phyloP scores from a whole-genome alignment of 208 protist genomes.

The Acanthamoeba sp. region DNA sequence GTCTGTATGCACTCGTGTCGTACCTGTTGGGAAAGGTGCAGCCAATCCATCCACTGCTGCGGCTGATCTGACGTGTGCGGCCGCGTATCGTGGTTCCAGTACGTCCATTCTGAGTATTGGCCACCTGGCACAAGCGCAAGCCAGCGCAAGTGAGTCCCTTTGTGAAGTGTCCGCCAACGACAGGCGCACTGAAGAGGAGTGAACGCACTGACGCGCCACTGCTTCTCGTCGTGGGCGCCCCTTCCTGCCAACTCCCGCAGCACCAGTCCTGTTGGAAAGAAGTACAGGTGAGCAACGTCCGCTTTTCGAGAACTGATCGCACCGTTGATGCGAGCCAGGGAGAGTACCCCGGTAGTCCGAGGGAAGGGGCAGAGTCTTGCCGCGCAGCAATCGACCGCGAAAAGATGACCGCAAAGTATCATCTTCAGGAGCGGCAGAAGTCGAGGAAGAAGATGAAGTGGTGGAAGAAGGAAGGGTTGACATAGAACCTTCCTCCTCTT shows the following conservation, averaged over 20 bases:
- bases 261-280: neutral
- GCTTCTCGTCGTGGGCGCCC: neutral
- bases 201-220: slow-evolving; percentile 1
- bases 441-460: neutral
- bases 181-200: neutral
- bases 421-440: neutral
- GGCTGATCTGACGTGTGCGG: neutral
- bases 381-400: neutral
- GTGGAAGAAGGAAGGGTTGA: neutral
- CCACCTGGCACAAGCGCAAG: neutral
- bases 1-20: neutral
- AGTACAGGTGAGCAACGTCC: neutral
- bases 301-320: no score
- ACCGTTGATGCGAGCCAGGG: no score
- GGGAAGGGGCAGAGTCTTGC: neutral
- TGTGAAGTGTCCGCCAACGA: no score
- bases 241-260: neutral
- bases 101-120: neutral
- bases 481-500: neutral
- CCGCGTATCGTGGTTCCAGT: slow-evolving; percentile 24
- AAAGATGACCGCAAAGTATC: neutral
- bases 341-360: neutral
- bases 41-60: slow-evolving; percentile 45
- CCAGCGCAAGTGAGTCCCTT: no score
- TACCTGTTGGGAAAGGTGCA: neutral